phyloP scores from a whole-genome alignment of 306 rosid genomes.

The Fagus sylvatica region DNA sequence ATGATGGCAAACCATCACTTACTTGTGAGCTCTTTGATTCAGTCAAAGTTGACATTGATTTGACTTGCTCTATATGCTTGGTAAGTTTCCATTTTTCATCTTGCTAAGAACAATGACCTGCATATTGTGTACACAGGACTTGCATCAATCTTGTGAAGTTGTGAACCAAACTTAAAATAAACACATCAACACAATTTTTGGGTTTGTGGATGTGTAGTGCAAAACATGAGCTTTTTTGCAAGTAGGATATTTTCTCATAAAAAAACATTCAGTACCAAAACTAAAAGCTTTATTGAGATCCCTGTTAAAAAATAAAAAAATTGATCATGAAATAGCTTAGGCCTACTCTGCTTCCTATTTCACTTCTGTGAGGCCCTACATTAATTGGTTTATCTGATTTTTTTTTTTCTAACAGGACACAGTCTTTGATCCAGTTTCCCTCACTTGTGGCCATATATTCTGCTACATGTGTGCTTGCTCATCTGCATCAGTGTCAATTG shows the following conservation, averaged over 20 bases:
- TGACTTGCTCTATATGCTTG: slow-evolving; percentile 96
- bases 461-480: slow-evolving; percentile 91
- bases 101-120: not conserved
- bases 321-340: too few species aligned
- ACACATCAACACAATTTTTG: too few species aligned
- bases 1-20: slow-evolving; percentile 82
- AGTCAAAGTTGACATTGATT: slow-evolving; percentile 68
- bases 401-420: slow-evolving; percentile 57
- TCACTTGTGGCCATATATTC: slow-evolving; percentile 89
- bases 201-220: too few species aligned
- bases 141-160: not conserved
- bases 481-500: slow-evolving; percentile 78
- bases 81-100: slow-evolving; percentile 37
- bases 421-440: slow-evolving; percentile 93
- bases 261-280: not conserved
- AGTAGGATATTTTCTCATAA: not conserved
- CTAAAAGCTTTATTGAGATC: not conserved
- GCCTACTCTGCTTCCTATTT: too few species aligned
- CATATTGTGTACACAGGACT: not conserved
- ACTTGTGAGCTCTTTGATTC: slow-evolving; percentile 82
- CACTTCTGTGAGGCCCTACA: not conserved
- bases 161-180: too few species aligned
- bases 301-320: too few species aligned
- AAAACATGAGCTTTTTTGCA: not conserved
- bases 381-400: not conserved